Conservation (phyloP, 495 filamentous ascomycete genomes). For the Aspergillus panamensis region DNA sequence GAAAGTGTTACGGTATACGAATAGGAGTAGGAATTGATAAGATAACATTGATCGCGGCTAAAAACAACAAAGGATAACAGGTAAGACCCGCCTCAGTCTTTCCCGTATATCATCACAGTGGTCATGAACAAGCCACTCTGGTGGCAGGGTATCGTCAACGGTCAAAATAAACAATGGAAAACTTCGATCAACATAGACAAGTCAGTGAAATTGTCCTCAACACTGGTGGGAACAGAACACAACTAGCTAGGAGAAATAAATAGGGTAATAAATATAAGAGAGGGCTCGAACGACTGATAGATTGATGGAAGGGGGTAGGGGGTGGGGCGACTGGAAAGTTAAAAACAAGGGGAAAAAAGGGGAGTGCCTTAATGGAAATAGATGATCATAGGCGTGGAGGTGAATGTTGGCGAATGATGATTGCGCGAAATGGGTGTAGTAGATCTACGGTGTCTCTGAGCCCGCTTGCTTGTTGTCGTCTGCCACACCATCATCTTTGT, state of each 20-base stretch:
- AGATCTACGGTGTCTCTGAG: slow-evolving; percentile 1
- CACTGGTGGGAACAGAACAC: neutral
- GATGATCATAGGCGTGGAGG: neutral
- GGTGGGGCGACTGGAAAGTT: neutral
- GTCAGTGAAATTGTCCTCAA: neutral
- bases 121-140: slow-evolving; percentile 25
- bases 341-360: neutral
- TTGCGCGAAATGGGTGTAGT: neutral
- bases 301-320: neutral
- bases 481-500: slow-evolving; percentile 3
- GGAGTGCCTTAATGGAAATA: slow-evolving; percentile 1
- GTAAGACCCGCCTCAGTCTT: slow-evolving; percentile 6
- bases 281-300: slow-evolving; percentile 1
- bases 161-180: slow-evolving; percentile 17
- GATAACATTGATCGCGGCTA: neutral
- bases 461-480: slow-evolving; percentile 4
- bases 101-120: slow-evolving; percentile 20
- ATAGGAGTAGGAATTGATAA: too few species aligned
- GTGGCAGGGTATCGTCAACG: slow-evolving; percentile 29
- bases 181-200: neutral
- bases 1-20: too few species aligned
- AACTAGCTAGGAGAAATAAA: neutral
- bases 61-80: slow-evolving; percentile 4
- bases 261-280: neutral
- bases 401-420: neutral